These are phyloP conservation scores for Chondrus crispus DNA, from an alignment of 23 red algal genomes.

Conservation along the genomic window DNA sequence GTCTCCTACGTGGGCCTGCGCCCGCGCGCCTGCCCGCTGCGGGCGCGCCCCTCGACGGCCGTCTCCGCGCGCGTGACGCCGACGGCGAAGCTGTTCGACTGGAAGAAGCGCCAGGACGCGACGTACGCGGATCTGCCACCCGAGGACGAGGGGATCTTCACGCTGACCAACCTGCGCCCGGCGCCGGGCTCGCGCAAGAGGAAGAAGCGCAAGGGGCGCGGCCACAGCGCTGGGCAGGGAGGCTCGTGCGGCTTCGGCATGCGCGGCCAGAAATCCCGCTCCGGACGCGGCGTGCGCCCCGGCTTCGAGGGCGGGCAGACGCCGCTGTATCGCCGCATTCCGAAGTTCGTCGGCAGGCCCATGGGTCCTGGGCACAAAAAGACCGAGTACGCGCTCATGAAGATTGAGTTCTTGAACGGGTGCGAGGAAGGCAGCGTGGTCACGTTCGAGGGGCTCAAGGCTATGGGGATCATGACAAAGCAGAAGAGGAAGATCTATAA, in stretches of 20 bases:
- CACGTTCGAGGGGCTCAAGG: constrained; percentile 64
- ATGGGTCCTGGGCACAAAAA: constrained; percentile 88
- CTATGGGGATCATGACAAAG: constrained; percentile 71
- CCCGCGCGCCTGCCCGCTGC: constrained; percentile 33
- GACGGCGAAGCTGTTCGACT: constrained; percentile 91
- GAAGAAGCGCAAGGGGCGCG: constrained; percentile 96
- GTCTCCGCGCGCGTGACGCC: neutral
- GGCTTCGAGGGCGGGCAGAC: constrained; percentile 99
- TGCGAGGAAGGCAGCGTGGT: constrained; percentile 71
- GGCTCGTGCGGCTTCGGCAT: constrained; percentile 91
- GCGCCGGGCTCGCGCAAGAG: constrained; percentile 86
- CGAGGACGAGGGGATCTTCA: constrained; percentile 60
- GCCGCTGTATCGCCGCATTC: constrained; percentile 91
- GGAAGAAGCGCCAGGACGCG: constrained; percentile 78
- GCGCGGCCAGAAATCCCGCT: constrained; percentile 94
- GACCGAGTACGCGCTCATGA: constrained; percentile 82
- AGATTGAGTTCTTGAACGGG: constrained; percentile 79
- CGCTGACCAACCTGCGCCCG: constrained; percentile 75
- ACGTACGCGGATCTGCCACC: constrained; percentile 21
- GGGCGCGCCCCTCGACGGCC: neutral
- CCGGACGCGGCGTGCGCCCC: constrained; percentile 74
- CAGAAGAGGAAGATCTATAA: constrained; percentile 85
- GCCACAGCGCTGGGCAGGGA: constrained; percentile 90
- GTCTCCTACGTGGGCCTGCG: constrained; percentile 32
- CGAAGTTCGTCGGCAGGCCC: constrained; percentile 92